These are phyloP conservation scores for Candida boleticola DNA, from an alignment of 805 yeast species.

Conservation along the genomic window DNA sequence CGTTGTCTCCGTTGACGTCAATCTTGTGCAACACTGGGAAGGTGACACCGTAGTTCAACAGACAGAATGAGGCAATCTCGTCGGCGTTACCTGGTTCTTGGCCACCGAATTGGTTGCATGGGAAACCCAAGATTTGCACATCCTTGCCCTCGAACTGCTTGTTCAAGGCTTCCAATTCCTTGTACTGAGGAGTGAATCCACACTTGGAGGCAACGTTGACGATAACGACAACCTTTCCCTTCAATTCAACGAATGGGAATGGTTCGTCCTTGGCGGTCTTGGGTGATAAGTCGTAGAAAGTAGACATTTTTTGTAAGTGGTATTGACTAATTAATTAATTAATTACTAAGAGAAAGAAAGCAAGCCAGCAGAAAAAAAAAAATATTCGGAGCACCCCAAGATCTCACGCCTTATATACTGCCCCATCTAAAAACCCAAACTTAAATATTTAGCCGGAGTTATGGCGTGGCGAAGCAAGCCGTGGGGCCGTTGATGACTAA, in stretches of 20 bases:
- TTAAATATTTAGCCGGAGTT: no score
- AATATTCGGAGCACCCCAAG: no score
- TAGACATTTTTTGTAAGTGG: constrained; percentile 41
- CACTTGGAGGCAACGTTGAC: constrained; percentile 91
- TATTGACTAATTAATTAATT: background rate
- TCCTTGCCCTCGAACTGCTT: constrained; percentile 63
- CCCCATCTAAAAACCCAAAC: no score
- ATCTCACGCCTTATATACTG: no score
- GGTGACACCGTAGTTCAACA: constrained; percentile 26
- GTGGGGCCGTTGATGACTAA: no score
- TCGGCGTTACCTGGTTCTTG: constrained; percentile 70
- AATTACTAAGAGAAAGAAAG: constrained; percentile 7
- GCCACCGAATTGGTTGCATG: constrained; percentile 85
- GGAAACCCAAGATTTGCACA: constrained; percentile 75
- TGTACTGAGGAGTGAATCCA: constrained; percentile 70
- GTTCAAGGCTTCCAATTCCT: constrained; percentile 67
- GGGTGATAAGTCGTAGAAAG: constrained; percentile 69
- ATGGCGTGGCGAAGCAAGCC: no score
- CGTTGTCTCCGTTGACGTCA: constrained; percentile 34
- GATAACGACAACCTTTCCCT: constrained; percentile 78
- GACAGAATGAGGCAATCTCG: constrained; percentile 19
- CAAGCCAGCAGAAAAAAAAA: no score
- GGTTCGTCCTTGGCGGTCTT: constrained; percentile 56
- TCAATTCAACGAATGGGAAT: constrained; percentile 56
- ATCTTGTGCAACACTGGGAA: constrained; percentile 39